Conservation (phyloP, 164 flowering plant genomes). For the Dillenia suffruticosa region DNA sequence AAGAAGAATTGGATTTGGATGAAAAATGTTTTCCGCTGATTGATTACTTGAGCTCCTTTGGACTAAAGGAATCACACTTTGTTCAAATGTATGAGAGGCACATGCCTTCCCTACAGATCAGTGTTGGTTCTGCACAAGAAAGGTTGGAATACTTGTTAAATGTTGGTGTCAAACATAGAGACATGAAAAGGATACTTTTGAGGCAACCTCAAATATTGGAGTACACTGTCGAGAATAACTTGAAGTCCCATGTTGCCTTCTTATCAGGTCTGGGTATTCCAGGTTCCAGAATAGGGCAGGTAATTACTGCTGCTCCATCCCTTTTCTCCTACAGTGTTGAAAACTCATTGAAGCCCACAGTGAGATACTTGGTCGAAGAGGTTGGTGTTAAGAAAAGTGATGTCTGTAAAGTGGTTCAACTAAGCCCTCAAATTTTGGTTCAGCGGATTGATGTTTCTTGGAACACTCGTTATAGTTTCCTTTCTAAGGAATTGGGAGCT, state of each 20-base stretch:
- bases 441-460: conserved; percentile 79
- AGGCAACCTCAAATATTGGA: conserved; percentile 90
- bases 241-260: conserved; percentile 81
- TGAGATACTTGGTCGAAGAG: conserved; percentile 85
- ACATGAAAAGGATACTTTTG: conserved; percentile 69
- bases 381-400: conserved; percentile 70
- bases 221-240: conserved; percentile 80
- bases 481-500: conserved; percentile 82
- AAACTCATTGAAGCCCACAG: conserved; percentile 84
- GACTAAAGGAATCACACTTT: conserved; percentile 79
- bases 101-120: conserved; percentile 82
- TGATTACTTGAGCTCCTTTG: conserved; percentile 82
- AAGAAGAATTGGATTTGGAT: conserved; percentile 73
- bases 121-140: conserved; percentile 69
- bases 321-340: conserved; percentile 91
- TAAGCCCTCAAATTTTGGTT: conserved; percentile 93
- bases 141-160: conserved; percentile 77
- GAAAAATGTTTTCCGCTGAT: conserved; percentile 81
- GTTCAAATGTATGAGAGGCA: conserved; percentile 85
- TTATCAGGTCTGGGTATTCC: conserved; percentile 68
- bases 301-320: conserved; percentile 83
- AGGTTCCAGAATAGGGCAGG: conserved; percentile 67
- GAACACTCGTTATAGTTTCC: conserved; percentile 72
- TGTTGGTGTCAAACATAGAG: conserved; percentile 84
- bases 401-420: conserved; percentile 83